Percentiles rank a stretch among this genome's conserved stretches.
phyloP scores from a whole-genome alignment of 805 yeast species.

The Kodamaea lidongshanica region DNA sequence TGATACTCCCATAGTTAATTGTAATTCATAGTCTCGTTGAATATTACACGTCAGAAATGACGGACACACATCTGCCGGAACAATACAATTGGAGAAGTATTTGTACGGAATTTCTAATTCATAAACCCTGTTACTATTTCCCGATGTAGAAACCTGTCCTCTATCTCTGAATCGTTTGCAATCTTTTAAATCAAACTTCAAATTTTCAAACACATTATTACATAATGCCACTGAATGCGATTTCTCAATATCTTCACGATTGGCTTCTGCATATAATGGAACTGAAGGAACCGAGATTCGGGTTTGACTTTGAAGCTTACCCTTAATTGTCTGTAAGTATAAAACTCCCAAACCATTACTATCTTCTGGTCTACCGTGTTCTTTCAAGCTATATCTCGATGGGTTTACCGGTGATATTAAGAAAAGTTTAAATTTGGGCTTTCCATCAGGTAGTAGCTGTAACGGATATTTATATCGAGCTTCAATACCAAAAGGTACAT shows the following conservation, averaged over 20 bases:
- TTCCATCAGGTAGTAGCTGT: constrained; percentile 38
- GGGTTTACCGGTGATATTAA: constrained; percentile 28
- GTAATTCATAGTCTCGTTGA: constrained; percentile 36
- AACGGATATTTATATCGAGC: constrained; percentile 44
- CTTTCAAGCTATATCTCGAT: constrained; percentile 21
- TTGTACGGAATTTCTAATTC: constrained; percentile 42
- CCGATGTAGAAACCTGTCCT: constrained; percentile 11
- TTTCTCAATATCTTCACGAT: constrained; percentile 10
- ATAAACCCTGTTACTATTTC: constrained; percentile 19
- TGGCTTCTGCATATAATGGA: constrained; percentile 10
- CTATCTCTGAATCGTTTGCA: constrained; percentile 19
- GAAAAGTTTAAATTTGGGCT: constrained; percentile 30
- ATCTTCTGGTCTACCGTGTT: constrained; percentile 31
- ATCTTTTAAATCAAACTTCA: constrained; percentile 35
- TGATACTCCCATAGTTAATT: constrained; percentile 25
- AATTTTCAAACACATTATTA: constrained; percentile 28
- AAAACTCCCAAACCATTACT: constrained; percentile 44
- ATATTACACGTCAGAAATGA: constrained; percentile 54
- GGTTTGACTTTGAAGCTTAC: constrained; percentile 28
- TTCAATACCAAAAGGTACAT: constrained; percentile 42
- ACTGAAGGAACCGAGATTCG: constrained; percentile 15
- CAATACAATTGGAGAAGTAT: constrained; percentile 32
- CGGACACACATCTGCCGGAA: constrained; percentile 49
- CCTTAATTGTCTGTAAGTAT: constrained; percentile 35
- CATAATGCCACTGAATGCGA: constrained; percentile 24